A percentile compares a stretch with the other conserved stretches of the same genome.
Conservation (phyloP, 169 alveolate genomes). For the Plasmodium gallinaceum region DNA sequence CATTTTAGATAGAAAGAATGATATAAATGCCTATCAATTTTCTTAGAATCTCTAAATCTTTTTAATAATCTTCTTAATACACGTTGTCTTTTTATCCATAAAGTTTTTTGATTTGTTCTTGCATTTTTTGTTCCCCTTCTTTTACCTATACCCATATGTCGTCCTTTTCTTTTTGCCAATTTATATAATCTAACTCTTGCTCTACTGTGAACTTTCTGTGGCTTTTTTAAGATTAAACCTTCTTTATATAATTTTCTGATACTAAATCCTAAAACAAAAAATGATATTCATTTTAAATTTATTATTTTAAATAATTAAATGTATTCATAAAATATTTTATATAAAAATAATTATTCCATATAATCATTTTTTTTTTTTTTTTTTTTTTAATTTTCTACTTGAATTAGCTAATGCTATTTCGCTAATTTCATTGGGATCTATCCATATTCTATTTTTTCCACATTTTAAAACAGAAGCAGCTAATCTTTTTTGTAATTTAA, state of each 20-base stretch:
- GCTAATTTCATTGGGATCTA: constrained; percentile 98
- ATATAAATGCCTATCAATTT: constrained; percentile 97
- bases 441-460: constrained; percentile 98
- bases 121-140: constrained; percentile 98
- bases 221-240: constrained; percentile 97
- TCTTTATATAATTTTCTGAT: constrained; percentile 97
- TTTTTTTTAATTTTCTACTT: constrained; percentile 84
- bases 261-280: constrained; percentile 80
- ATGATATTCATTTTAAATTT: neutral
- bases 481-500: constrained; percentile 96
- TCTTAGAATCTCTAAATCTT: constrained; percentile 96
- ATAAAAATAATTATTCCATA: constrained; percentile 1
- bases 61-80: constrained; percentile 97
- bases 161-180: constrained; percentile 97
- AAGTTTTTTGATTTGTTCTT: constrained; percentile 97
- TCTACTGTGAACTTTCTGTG: constrained; percentile 96
- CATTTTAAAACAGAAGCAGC: constrained; percentile 98
- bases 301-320: neutral
- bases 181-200: constrained; percentile 94
- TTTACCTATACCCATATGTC: constrained; percentile 98
- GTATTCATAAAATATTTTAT: neutral
- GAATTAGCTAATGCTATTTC: constrained; percentile 98
- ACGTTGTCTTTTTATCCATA: constrained; percentile 99
- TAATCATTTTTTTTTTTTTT: constrained; percentile 8
- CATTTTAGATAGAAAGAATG: constrained; percentile 97